These are phyloP conservation scores for Eucalyptus marginata DNA, from an alignment of 345 rosid genomes.

Conservation along the genomic window DNA sequence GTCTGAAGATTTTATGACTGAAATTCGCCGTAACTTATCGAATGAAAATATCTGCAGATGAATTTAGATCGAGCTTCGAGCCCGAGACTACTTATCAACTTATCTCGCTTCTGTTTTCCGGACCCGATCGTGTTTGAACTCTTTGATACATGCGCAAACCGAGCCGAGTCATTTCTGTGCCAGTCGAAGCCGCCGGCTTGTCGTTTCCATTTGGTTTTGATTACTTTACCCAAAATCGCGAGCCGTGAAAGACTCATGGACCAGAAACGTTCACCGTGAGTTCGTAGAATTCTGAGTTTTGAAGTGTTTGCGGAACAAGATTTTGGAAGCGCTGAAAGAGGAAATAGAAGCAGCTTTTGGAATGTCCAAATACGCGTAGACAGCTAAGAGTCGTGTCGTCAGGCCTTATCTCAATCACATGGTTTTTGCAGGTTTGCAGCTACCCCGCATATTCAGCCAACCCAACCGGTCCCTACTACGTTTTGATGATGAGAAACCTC, in stretches of 20 bases:
- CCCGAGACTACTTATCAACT: background rate
- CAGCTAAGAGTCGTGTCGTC: background rate
- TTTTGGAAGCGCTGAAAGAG: background rate
- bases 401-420: background rate
- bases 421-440: background rate
- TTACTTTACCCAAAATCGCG: background rate
- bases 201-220: background rate
- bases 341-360: background rate
- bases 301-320: background rate
- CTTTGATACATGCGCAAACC: too few species aligned
- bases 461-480: background rate
- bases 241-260: background rate
- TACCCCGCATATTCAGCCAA: background rate
- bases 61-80: background rate
- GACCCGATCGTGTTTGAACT: too few species aligned
- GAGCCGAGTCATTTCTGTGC: background rate
- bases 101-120: background rate
- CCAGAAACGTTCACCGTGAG: background rate
- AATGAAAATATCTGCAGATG: background rate
- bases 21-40: background rate
- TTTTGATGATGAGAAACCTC: background rate
- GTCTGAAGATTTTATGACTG: background rate
- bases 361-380: background rate
- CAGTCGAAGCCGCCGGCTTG: background rate
- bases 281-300: too few species aligned